Percentiles rank a stretch among this genome's conserved stretches.
Evolutionary conservation across 2,329 filamentous ascomycete genomes (phyloP).

Genomic region (Fusarium succisae): DNA sequence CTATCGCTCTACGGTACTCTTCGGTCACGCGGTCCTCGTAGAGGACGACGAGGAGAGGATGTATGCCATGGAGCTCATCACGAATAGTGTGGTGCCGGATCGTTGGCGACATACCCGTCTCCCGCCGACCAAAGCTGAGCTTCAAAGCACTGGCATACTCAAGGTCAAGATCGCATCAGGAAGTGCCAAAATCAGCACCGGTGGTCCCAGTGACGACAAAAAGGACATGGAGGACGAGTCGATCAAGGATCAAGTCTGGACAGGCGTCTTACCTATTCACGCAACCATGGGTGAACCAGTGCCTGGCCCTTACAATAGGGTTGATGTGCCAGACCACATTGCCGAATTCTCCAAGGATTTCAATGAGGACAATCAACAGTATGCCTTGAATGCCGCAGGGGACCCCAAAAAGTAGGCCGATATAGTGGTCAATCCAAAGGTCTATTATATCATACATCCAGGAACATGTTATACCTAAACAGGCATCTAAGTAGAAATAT

Average conservation of each 20-base stretch:
- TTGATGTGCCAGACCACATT: slow-evolving; percentile 71
- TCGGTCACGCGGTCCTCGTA: slow-evolving; percentile 77
- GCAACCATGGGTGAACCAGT: slow-evolving; percentile 71
- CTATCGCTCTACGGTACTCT: slow-evolving; percentile 82
- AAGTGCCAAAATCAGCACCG: slow-evolving; percentile 78
- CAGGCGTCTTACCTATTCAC: slow-evolving; percentile 70
- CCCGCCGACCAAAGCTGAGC: slow-evolving; percentile 77
- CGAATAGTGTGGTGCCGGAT: slow-evolving; percentile 73
- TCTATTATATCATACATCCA: not conserved
- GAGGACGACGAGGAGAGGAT: slow-evolving; percentile 74
- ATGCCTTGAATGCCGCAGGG: slow-evolving; percentile 40
- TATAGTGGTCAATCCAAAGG: not conserved
- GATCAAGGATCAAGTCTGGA: slow-evolving; percentile 59
- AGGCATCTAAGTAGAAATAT: slow-evolving; percentile 4
- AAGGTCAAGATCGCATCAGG: slow-evolving; percentile 74
- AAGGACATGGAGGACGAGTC: slow-evolving; percentile 57
- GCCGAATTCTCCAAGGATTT: slow-evolving; percentile 51
- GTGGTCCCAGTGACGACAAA: slow-evolving; percentile 66
- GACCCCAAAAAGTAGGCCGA: slow-evolving; percentile 10
- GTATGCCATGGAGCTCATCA: slow-evolving; percentile 82
- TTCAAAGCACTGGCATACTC: slow-evolving; percentile 78
- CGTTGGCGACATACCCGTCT: slow-evolving; percentile 76
- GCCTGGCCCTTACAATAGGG: slow-evolving; percentile 65
- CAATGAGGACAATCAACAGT: slow-evolving; percentile 49
- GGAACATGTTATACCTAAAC: not conserved